Evolutionary conservation across 371 early-diverging fungal species (phyloP), one percentile per base, ranked within the genome.

Genomic region (Zopfochytrium polystomum): DNA sequence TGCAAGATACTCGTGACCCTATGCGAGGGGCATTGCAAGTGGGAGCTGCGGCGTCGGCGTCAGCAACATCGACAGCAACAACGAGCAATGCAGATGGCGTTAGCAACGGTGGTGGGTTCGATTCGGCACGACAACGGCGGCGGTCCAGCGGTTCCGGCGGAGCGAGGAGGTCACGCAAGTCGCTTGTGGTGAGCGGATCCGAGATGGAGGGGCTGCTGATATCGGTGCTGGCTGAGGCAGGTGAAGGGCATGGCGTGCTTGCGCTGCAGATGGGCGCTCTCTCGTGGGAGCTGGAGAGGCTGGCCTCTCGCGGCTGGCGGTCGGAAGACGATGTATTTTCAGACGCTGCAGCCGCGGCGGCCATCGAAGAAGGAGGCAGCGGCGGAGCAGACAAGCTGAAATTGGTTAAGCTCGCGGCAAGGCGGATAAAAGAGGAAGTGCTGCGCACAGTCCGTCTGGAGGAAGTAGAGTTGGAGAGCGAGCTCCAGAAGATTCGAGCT

Each of bases 241-340:
- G 62, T 0, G 62, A 62, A 51, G 62, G 53, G 9, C 62, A 62
- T 47, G 62, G 62, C 3, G 55, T 42, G 7, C 27, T 62, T 6
- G 42, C 62, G 26, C 23, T 62, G 31, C 55, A 62, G 35, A 55
- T 62, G 3, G 62, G 62, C 0, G 56, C 55, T 1, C 47, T 62
- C 15, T 54, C 62, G 13, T 49, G 56, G 13, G 62, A 62, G n/a
- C 26, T 62, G 45, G 62, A 62, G 30, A 44, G 27, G 18, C 33
- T 53, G 42, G 54, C 54, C 6, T 15, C 54, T 5, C 18, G 20
- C 15, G 32, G 48, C 7, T 62, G 62, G 62, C 22, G 9, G 1
- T 26, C 27, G 1, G 44, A 34, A 11, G 52, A 52, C 13, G 42
- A 42, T n/a, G n/a, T 42, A n/a, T 13, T 13, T 42, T 13, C 13